These are phyloP conservation scores for Acanthamoeba sp. DNA, from an alignment of 208 protist genomes.

Conservation along the genomic window DNA sequence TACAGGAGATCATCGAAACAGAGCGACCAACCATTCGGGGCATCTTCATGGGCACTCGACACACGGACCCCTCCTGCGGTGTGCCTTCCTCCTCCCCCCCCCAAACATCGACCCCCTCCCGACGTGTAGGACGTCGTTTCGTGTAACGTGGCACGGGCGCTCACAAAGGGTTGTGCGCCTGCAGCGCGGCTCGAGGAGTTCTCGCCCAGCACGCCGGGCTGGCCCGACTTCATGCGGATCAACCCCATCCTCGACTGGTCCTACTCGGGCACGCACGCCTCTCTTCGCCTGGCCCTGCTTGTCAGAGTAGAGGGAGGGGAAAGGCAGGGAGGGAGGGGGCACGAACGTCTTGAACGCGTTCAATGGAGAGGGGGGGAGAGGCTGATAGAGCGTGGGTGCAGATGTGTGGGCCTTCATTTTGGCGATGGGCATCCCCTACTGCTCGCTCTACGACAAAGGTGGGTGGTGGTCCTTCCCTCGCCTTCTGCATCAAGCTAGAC, in stretches of 20 bases:
- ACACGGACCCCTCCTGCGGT: constrained; percentile 78
- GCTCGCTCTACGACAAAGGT: constrained; percentile 81
- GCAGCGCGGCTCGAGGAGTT: background rate
- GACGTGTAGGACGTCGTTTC: background rate
- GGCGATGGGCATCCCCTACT: constrained; percentile 77
- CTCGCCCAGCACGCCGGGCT: constrained; percentile 41
- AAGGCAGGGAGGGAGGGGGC: too few relatives aligned
- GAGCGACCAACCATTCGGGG: constrained; percentile 66
- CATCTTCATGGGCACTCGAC: constrained; percentile 79
- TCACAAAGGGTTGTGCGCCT: background rate
- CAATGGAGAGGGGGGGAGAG: background rate
- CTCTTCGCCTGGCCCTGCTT: too few relatives aligned
- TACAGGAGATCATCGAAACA: constrained; percentile 39
- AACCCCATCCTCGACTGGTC: constrained; percentile 84
- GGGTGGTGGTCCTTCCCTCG: background rate
- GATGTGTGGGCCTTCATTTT: constrained; percentile 81
- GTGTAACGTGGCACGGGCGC: background rate
- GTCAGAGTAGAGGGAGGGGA: too few relatives aligned
- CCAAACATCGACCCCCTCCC: background rate
- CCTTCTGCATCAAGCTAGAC: background rate
- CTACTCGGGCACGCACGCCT: constrained; percentile 65
- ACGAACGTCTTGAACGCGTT: too few relatives aligned
- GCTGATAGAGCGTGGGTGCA: background rate
- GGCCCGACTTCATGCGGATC: constrained; percentile 82
- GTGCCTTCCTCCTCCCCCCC: background rate